These are phyloP conservation scores for Solanum boliviense DNA, from an alignment of 257 asterid genomes.

Conservation along the genomic window DNA sequence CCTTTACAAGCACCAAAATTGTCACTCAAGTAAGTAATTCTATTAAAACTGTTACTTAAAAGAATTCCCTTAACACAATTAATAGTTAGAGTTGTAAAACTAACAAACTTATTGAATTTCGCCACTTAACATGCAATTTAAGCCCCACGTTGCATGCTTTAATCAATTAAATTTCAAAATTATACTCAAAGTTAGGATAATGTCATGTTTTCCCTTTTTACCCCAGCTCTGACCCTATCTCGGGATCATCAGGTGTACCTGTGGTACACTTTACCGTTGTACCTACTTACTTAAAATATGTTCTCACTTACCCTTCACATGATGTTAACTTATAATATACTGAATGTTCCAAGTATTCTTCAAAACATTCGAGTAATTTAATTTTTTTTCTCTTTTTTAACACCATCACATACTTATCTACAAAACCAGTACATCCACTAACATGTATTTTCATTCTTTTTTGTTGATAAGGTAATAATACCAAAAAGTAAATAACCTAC, in stretches of 20 bases:
- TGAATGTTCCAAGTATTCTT: background rate
- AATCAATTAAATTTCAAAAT: background rate
- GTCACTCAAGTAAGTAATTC: background rate
- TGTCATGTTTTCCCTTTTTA: background rate
- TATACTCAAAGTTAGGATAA: background rate
- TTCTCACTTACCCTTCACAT: background rate
- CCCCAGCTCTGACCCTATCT: background rate
- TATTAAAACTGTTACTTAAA: background rate
- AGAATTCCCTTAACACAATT: background rate
- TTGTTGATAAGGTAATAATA: background rate
- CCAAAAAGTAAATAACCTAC: background rate
- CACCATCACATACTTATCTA: background rate
- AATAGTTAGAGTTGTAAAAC: background rate
- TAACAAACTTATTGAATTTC: background rate
- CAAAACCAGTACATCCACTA: background rate
- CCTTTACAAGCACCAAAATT: background rate
- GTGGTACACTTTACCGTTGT: background rate
- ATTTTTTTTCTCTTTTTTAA: background rate
- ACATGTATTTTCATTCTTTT: background rate
- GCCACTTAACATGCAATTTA: background rate
- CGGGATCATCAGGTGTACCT: background rate
- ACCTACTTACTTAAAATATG: background rate
- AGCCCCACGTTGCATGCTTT: background rate
- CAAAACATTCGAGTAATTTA: background rate
- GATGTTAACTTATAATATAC: background rate